Conservation (phyloP, 2,329 filamentous ascomycete genomes). For the Beauveria brongniartii region DNA sequence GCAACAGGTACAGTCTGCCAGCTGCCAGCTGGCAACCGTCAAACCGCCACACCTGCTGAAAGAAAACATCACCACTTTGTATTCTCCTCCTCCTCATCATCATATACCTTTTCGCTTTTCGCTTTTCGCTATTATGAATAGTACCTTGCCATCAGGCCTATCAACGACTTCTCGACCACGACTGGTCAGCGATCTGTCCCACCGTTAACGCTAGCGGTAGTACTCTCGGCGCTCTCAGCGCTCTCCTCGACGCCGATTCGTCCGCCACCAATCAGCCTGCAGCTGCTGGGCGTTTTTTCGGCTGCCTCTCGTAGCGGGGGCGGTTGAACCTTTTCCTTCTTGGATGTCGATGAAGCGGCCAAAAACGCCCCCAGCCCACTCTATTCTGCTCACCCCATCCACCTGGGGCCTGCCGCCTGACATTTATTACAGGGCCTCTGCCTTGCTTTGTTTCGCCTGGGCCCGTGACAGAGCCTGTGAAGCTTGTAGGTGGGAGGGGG, state of each 20-base stretch:
- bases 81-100: not conserved
- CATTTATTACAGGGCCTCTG: conserved; percentile 1
- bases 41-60: not conserved
- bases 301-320: conserved; percentile 5
- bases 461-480: not conserved
- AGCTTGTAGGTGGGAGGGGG: not conserved
- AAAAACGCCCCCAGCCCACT: not conserved
- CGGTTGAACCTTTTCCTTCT: not conserved
- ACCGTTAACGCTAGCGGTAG: not conserved
- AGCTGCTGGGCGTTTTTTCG: conserved; percentile 7
- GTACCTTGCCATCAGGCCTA: not conserved
- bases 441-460: conserved; percentile 1
- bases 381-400: not conserved
- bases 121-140: not conserved
- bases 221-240: not conserved
- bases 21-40: not conserved
- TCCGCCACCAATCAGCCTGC: conserved; percentile 8
- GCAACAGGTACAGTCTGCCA: no score
- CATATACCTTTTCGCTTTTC: not conserved
- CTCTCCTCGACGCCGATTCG: conserved; percentile 4
- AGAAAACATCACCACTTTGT: not conserved
- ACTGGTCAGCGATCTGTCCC: conserved; percentile 2
- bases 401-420: not conserved
- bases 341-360: not conserved
- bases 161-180: not conserved